Base-by-base conservation (phyloP, 2,329 filamentous ascomycete species). In the Cryphonectria nitschkei region DNA sequence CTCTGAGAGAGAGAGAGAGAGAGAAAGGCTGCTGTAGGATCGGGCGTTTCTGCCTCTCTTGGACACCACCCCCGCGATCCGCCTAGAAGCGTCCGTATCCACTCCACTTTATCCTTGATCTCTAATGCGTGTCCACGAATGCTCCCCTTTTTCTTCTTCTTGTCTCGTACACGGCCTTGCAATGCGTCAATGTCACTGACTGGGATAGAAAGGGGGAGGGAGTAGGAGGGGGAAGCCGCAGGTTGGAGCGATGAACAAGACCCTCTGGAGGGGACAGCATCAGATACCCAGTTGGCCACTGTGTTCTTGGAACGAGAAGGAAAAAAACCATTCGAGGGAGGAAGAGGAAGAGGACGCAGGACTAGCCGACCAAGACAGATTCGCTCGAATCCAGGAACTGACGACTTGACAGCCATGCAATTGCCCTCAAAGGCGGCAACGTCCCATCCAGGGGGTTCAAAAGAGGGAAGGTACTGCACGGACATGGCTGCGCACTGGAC, bases 41-140 rank as follows among this genome's bases (percentile, higher is more conserved):
- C 66, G 68, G 65, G 46, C 60, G 50, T 50, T 50, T 62, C 66
- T 70, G 61, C 68, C 68, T 65, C 68, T 65, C 65, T 65, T 62
- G 68, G 66, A n/a, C 54, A 64, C 39, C 60, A 67, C 43, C 56
- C 64, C 52, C 58, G 68, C 65, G n/a, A 58, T 63, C 60, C 64
- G 70, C 70, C 56, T 52, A 62, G 62, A 43, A 26, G 34, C 65
- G 71, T 52, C 62, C 65, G 68, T 62, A 65, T 61, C 43, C 46
- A 69, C 66, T 68, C 69, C 69, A 71, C 71, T 68, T 37, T 71
- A 67, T 39, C 29, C 39, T 65, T 62, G 61, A 41, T 63, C 65
- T 66, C 46, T 70, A 14, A 37, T 69, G 62, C 39, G 29, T 29
- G 66, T n/a, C 54, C 22, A 50, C 37, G 37, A 29, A 43, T 39